phyloP scores from a whole-genome alignment of 2,329 filamentous ascomycete species.

The Huntiella savannae region DNA sequence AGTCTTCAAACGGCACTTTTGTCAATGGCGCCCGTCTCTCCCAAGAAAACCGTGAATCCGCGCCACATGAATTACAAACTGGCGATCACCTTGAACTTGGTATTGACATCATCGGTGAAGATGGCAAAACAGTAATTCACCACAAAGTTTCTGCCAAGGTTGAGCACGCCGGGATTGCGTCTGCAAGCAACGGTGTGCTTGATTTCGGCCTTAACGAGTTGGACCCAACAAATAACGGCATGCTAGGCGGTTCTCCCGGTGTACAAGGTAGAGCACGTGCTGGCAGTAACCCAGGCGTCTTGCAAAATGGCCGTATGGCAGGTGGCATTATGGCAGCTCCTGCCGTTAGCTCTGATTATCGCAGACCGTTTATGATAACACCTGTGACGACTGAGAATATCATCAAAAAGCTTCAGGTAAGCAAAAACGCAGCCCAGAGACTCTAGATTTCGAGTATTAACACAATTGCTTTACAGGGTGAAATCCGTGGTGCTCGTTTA shows the following conservation, averaged over 20 bases:
- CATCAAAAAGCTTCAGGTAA: conserved; percentile 66
- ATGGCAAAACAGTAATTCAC: conserved; percentile 95
- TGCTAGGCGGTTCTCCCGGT: conserved; percentile 50
- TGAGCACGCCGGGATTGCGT: conserved; percentile 77
- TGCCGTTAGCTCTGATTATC: conserved; percentile 38
- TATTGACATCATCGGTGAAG: conserved; percentile 96
- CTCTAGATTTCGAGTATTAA: conserved; percentile 3
- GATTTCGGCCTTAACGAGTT: conserved; percentile 88
- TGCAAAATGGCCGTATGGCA: conserved; percentile 41
- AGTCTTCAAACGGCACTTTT: conserved; percentile 96
- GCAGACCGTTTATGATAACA: conserved; percentile 69
- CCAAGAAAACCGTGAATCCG: conserved; percentile 86
- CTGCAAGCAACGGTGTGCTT: conserved; percentile 53
- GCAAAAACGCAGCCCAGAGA: conserved; percentile 18
- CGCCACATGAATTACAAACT: conserved; percentile 81
- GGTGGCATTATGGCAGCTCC: conserved; percentile 31
- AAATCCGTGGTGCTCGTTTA: conserved; percentile 76
- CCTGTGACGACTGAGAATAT: conserved; percentile 89
- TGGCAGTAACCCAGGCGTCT: conserved; percentile 45
- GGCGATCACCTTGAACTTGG: conserved; percentile 85
- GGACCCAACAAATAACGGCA: conserved; percentile 56
- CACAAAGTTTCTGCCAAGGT: conserved; percentile 96
- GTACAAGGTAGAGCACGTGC: conserved; percentile 53
- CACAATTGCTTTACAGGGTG: conserved; percentile 35
- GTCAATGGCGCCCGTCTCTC: conserved; percentile 84